Evolutionary conservation across 1,284 basidiomycete genomes (phyloP).

Genomic region (Ceraceosorus bombacis): DNA sequence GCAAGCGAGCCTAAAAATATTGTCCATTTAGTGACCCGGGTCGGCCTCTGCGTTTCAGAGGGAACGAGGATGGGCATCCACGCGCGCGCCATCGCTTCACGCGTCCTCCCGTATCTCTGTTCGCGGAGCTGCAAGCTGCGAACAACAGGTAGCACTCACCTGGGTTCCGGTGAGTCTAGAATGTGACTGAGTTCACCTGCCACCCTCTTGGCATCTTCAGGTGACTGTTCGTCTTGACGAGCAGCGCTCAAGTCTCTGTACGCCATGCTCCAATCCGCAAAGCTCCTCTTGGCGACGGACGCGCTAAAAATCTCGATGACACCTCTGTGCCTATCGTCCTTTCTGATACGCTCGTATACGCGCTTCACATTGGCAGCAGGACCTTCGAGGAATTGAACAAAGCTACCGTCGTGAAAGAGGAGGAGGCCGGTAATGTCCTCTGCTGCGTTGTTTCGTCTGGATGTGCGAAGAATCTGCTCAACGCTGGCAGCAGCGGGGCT

Average conservation of each 20-base stretch:
- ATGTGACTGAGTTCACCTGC: not conserved
- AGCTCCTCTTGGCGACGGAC: conserved; percentile 20
- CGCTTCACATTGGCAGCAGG: conserved; percentile 17
- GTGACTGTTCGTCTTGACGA: not conserved
- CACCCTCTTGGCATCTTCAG: not conserved
- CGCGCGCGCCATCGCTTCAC: not conserved
- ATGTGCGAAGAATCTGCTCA: conserved; percentile 15
- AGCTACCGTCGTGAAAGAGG: conserved; percentile 25
- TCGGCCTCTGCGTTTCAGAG: not conserved
- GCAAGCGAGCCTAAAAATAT: not conserved
- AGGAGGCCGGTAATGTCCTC: conserved; percentile 22
- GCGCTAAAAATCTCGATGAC: conserved; percentile 19
- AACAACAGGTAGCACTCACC: too few relatives aligned
- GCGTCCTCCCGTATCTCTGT: not conserved
- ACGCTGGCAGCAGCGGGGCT: conserved; percentile 16
- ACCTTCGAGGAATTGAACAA: conserved; percentile 29
- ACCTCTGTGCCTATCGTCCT: conserved; percentile 22
- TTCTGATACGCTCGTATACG: conserved; percentile 20
- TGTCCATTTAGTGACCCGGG: not conserved
- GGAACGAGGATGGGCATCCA: not conserved
- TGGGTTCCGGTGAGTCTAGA: too few relatives aligned
- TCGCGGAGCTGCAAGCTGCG: not conserved
- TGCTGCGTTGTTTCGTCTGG: conserved; percentile 19
- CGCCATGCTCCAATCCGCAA: conserved; percentile 27
- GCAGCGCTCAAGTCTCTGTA: conserved; percentile 18